Conservation (phyloP, 257 asterid genomes). For the Orobanche coerulescens region DNA sequence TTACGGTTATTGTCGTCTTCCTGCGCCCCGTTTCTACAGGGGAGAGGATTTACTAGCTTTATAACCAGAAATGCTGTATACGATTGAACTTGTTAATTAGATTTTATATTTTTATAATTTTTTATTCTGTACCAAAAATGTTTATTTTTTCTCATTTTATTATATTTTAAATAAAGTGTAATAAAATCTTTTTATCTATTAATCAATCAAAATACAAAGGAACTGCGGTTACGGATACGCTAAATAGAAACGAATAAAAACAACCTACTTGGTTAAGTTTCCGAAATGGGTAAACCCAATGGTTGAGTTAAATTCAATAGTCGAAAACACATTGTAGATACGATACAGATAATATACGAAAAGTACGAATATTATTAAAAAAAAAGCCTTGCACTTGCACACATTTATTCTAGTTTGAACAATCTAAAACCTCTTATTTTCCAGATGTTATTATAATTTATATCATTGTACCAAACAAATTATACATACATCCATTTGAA, state of each 20-base stretch:
- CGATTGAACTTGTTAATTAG: background rate
- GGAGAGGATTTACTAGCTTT: constrained; percentile 66
- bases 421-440: background rate
- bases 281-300: background rate
- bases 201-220: background rate
- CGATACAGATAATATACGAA: background rate
- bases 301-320: background rate
- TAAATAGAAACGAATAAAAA: background rate
- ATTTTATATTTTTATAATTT: background rate
- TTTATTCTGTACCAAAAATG: too few species aligned
- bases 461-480: background rate
- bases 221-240: too few species aligned
- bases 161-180: background rate
- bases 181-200: background rate
- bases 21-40: constrained; percentile 84
- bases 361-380: background rate
- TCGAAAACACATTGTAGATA: too few species aligned
- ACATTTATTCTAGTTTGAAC: background rate
- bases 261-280: background rate
- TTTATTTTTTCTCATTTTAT: background rate
- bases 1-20: constrained; percentile 74
- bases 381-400: too few species aligned
- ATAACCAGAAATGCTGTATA: background rate
- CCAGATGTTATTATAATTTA: background rate
- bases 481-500: background rate